Evolutionary conservation across 2,329 filamentous ascomycete species (phyloP), one percentile per base, ranked within the genome.

Genomic region (Xylaria sp.): DNA sequence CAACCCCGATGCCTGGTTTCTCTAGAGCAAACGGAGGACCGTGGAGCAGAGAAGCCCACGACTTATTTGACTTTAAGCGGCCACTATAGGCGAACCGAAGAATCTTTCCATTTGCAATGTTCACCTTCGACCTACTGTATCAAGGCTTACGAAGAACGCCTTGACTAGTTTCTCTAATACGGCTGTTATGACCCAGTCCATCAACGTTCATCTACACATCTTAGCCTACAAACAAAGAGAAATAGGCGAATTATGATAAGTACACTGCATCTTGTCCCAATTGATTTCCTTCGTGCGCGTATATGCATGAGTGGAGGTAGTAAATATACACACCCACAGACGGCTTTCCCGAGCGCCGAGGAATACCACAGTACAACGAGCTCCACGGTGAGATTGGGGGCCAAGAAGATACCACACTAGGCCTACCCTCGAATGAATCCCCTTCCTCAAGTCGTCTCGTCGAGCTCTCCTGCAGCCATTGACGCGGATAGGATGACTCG

Each of bases 41-140:
- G 0, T 93, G 91, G 91, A 92, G 89, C 72, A 85, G 84, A 27
- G 90, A 92, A 75, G 90, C 91, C 0, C 84, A 87, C 71, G 91
- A 93, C 76, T 75, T 93, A 55, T 86, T 93, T 70, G 88, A 87
- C 44, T 86, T 82, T 74, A 88, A 84, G 75, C 83, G 87, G 57
- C 90, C 90, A 77, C 18, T 77, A 48, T 74, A 69, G 42, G 55
- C 51, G n/a, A 55, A 23, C 9, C 23, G 40, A 40, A 40, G 13
- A 57, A 35, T 9, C n/a, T n/a, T n/a, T 12, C 13, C n/a, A 18
- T 51, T 25, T 50, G 18, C 16, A 12, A 10, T 25, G 16, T 54
- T 27, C n/a, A 25, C 27, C 23, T 32, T 25, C 32, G 12, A 16
- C 32, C 21, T 25, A 53, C 12, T 27, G 16, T 21, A 42, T 21